Evolutionary conservation across 2,329 filamentous ascomycete genomes (phyloP), one percentile per base, ranked within the genome.

Genomic region (Ceratocystis ficicola): DNA sequence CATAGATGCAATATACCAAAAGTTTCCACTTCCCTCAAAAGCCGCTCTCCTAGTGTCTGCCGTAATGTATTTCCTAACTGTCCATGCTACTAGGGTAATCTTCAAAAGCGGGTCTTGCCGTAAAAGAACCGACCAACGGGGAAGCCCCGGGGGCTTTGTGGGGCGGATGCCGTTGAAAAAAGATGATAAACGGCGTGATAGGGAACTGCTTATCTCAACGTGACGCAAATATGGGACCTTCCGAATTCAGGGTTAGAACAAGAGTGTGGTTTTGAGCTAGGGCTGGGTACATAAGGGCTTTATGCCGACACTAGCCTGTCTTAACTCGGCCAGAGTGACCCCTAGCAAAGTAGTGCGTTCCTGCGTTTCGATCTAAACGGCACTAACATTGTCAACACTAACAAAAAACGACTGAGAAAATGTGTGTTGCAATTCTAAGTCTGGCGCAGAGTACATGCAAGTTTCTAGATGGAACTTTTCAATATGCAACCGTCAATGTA

Each of bases 71-170:
- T 12, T 25, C n/a, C 12, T 8, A 28, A 6, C 30, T 44, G n/a
- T 25, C 10, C 3, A 17, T n/a, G 28, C 2, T 32, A 17, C 10
- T 5, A 30, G 7, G 20, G 1, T 17, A 20, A 36, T 8, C 12
- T 8, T 15, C 5, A 59, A 36, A 30, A 30, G 28, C n/a, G 52
- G 52, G 28, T 59, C 52, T 59, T 30, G 28, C 52, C 52, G 52
- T 25, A 59, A 32, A 59, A 59, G 52, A 32, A 59, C 52, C 52
- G 52, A 59, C 10, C 52, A 25, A n/a, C 28, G 52, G 52, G n/a
- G 52, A 10, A 59, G 28, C 52, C 52, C 52, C 52, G 52, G 52
- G 8, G 52, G 52, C 12, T 30, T 59, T 59, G 52, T 59, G 52
- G 52, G 52, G 52, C 52, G 52, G 25, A 4, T 50, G n/a, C n/a